Conservation (phyloP, 371 early-diverging fungal genomes). For the Mucor piriformis region DNA sequence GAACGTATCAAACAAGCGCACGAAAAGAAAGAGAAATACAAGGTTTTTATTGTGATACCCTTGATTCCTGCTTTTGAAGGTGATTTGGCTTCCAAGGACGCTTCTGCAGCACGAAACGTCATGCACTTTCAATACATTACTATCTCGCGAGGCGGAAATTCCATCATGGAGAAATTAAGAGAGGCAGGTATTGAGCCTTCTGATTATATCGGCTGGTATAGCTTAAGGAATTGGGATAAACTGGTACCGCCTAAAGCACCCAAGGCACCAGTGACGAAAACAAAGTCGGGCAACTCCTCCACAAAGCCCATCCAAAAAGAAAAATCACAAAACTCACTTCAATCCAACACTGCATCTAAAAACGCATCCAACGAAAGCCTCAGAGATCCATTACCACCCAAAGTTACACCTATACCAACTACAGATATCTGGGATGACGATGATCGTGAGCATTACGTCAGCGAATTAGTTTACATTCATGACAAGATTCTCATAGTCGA, state of each 20-base stretch:
- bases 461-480: slow-evolving; percentile 91
- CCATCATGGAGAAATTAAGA: slow-evolving; percentile 65
- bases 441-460: slow-evolving; percentile 58
- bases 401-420: neutral
- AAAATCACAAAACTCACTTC: neutral
- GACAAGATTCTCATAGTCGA: slow-evolving; percentile 93
- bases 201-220: slow-evolving; percentile 84
- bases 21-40: slow-evolving; percentile 66
- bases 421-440: slow-evolving; percentile 23
- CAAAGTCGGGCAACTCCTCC: neutral
- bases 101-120: slow-evolving; percentile 71
- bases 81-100: slow-evolving; percentile 75
- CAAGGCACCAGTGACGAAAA: neutral
- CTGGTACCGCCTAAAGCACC: slow-evolving; percentile 23
- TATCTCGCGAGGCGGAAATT: slow-evolving; percentile 78
- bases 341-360: neutral
- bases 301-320: neutral
- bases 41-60: slow-evolving; percentile 87
- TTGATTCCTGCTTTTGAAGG: slow-evolving; percentile 91
- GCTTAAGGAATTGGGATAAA: slow-evolving; percentile 75
- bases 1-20: slow-evolving; percentile 82
- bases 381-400: neutral
- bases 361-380: neutral
- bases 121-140: slow-evolving; percentile 87
- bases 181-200: slow-evolving; percentile 69